A percentile compares a stretch with the other conserved stretches of the same genome.
Evolutionary conservation across 2,329 filamentous ascomycete genomes (phyloP).

Genomic region (Colletotrichum shisoi): DNA sequence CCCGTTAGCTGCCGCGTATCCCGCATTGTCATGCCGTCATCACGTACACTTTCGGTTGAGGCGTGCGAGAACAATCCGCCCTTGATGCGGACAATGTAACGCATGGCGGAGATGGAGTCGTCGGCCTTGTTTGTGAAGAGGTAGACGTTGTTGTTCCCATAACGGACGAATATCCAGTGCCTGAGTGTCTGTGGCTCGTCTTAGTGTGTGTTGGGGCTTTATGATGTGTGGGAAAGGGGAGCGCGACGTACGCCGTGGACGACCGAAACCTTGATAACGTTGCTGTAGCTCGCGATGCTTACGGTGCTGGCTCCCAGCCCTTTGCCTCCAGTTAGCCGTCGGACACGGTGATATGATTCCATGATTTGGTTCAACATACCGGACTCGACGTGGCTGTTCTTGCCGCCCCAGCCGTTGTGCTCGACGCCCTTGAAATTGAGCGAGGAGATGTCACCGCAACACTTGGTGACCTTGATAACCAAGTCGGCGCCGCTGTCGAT

Average conservation of each 20-base stretch:
- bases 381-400: slow-evolving; percentile 46
- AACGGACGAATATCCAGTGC: slow-evolving; percentile 44
- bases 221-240: background rate
- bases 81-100: slow-evolving; percentile 50
- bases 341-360: background rate
- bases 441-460: slow-evolving; percentile 49
- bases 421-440: slow-evolving; percentile 48
- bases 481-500: slow-evolving; percentile 48
- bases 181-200: background rate
- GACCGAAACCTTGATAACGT: slow-evolving; percentile 50
- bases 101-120: slow-evolving; percentile 49
- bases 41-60: slow-evolving; percentile 39
- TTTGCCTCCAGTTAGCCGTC: slow-evolving; percentile 15
- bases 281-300: slow-evolving; percentile 44
- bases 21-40: background rate
- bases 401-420: slow-evolving; percentile 46
- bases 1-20: background rate
- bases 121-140: slow-evolving; percentile 55
- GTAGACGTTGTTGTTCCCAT: slow-evolving; percentile 52
- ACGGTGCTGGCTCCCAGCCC: slow-evolving; percentile 47
- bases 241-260: slow-evolving; percentile 41
- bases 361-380: background rate
- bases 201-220: background rate
- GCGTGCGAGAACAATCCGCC: slow-evolving; percentile 45
- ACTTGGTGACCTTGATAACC: slow-evolving; percentile 49